Percentiles rank a stretch among this genome's conserved stretches.
Evolutionary conservation across 2,329 filamentous ascomycete genomes (phyloP).

Genomic region (Akanthomyces muscarius): DNA sequence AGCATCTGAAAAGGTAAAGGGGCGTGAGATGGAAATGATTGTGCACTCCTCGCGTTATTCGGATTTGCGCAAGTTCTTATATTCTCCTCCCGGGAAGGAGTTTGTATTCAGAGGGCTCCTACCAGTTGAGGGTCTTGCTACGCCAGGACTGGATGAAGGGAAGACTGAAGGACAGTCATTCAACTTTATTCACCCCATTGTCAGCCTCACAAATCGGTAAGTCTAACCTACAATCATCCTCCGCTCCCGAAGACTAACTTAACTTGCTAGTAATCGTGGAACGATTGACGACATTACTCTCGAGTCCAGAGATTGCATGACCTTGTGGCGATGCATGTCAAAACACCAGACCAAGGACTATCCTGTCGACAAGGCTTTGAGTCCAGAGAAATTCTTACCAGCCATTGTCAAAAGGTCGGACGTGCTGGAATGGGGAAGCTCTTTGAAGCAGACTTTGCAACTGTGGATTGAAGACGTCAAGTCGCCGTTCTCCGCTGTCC

Average conservation of each 20-base stretch:
- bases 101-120: slow-evolving; percentile 22
- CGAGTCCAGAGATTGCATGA: slow-evolving; percentile 67
- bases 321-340: slow-evolving; percentile 61
- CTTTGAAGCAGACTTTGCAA: slow-evolving; percentile 54
- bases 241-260: neutral
- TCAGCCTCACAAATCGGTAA: slow-evolving; percentile 55
- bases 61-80: slow-evolving; percentile 72
- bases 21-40: slow-evolving; percentile 63
- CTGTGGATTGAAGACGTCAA: slow-evolving; percentile 54
- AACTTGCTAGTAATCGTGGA: slow-evolving; percentile 44
- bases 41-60: slow-evolving; percentile 68
- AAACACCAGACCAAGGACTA: slow-evolving; percentile 51
- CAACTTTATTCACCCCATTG: slow-evolving; percentile 62
- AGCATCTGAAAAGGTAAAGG: slow-evolving; percentile 59
- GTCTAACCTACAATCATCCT: slow-evolving; percentile 6
- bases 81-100: slow-evolving; percentile 44
- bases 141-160: slow-evolving; percentile 43
- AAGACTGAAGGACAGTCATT: slow-evolving; percentile 46
- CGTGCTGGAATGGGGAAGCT: slow-evolving; percentile 60
- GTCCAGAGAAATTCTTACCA: slow-evolving; percentile 47
- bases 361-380: slow-evolving; percentile 45
- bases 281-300: slow-evolving; percentile 65
- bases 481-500: slow-evolving; percentile 41
- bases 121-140: slow-evolving; percentile 48
- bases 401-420: slow-evolving; percentile 59